Evolutionary conservation across 768 basidiomycete species (phyloP), one percentile per base, ranked within the genome.

Genomic region (Panaeolus papilionaceus): DNA sequence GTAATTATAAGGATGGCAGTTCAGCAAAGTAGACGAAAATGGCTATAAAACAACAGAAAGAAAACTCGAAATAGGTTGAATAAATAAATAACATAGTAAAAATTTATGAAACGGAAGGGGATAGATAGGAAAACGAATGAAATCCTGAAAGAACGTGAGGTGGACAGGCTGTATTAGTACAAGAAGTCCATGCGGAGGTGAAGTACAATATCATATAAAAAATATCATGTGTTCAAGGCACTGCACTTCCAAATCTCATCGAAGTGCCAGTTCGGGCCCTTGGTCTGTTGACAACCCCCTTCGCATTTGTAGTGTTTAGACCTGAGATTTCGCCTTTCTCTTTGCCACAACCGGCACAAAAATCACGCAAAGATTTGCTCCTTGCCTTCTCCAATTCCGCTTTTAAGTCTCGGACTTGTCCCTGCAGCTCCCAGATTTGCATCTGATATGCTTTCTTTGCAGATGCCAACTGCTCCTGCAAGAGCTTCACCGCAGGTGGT

Each of bases 391-490:
- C 88, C 39, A 94, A 75, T 75, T 94, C 91, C 20, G 85, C 82
- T 69, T 91, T 89, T 66, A 95, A 79, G 74, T 90, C 89, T 61
- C 86, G 85, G 54, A 94, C 85, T 74, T 92, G 90, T 12, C 86
- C 85, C 73, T 92, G 92, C 63, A 94, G 79, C 73, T 93, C 92
- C 89, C 85, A 88, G 63, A 93, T 84, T 67, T 91, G 89, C 66
- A 82, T 85, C 72, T 92, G 90, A 89, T 90, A 93, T 23, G 85
- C 85, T 70, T 84, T 83, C 64, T 89, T 88, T 28, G 88, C 78
- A 9, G 81, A 79, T 42, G 78, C 72, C 42, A 93, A 79, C 74
- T 92, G 88, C 38, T 91, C 87, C 72, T 89, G 91, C 40, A 92
- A 76, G 20, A 82, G 78, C 67, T 82, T 81, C 44, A 91, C 81